Evolutionary conservation across 306 rosid genomes (phyloP), one percentile per base, ranked within the genome.

Genomic region (Corylus americana): DNA sequence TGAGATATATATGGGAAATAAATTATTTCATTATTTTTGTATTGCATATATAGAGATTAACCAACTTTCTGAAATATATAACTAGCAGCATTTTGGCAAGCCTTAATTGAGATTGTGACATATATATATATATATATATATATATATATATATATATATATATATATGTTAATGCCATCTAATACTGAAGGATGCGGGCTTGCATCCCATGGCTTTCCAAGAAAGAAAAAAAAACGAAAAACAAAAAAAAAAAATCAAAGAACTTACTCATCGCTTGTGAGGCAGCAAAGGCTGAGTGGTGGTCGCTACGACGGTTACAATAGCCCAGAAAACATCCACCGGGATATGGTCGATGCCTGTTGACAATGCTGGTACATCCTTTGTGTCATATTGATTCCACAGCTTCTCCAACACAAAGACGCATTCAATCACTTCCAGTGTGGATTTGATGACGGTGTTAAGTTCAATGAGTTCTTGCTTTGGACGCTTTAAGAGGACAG

Each of bases 371-470:
- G 93, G 84, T n/a, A 87, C 84, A 25, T 83, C 82, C 58, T 69
- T 77, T 2, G 85, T 50, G 62, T 78, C 80, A 63, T 75, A 78
- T 3, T 0, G 42, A 44, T 7, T 5, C 1, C 86, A 18, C 31
- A 90, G 84, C 63, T 75, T 84, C 76, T 86, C 86, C 82, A 89
- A 71, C 83, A 89, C 87, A 53, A 85, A 50, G 67, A 93, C 78
- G 79, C 90, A 81, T 70, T 83, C 87, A 29, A 90, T 89, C 25
- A 87, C 87, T 2, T 74, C 74, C 71, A 87, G 7, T 2, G 83
- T 82, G 22, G 90, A 71, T 74, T 87, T 87, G 47, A 90, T 80
- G 54, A 93, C 71, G 55, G 49, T 85, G 84, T 84, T 90, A 39
- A 93, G 71, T 61, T 91, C 98, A 3, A 50, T 42, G 1, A 91